phyloP scores from a whole-genome alignment of 495 filamentous ascomycete genomes.

The Pyrenopolyporus hunteri region DNA sequence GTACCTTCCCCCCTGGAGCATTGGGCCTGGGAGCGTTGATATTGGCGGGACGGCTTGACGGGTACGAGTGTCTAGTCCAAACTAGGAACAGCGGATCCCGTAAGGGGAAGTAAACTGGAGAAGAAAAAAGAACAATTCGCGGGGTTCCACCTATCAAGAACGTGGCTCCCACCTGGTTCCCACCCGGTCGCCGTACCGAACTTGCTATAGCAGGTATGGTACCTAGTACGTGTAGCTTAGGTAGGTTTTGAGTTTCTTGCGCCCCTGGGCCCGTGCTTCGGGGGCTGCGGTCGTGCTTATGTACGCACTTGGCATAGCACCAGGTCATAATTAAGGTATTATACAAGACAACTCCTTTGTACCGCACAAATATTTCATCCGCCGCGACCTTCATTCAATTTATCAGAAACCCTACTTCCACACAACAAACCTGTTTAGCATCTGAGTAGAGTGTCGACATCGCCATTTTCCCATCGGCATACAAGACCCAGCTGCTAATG shows the following conservation, averaged over 20 bases:
- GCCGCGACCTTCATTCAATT: constrained; percentile 8
- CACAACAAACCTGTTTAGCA: neutral
- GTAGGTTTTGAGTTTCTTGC: neutral
- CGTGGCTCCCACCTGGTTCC: constrained; percentile 14
- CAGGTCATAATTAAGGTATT: too few species aligned
- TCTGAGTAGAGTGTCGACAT: neutral
- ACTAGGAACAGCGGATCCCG: constrained; percentile 6
- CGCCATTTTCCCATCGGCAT: neutral
- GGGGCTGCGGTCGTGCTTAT: neutral
- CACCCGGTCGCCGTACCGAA: neutral
- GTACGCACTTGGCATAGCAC: neutral
- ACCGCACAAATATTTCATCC: neutral
- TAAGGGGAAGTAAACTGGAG: constrained; percentile 23
- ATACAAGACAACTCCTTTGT: too few species aligned
- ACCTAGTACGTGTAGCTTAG: too few species aligned
- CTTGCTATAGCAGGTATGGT: too few species aligned
- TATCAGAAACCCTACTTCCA: constrained; percentile 4
- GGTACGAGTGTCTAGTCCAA: constrained; percentile 5
- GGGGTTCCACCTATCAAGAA: constrained; percentile 25
- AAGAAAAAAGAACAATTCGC: constrained; percentile 1
- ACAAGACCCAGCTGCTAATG: neutral
- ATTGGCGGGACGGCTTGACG: constrained; percentile 12
- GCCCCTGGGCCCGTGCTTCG: constrained; percentile 18
- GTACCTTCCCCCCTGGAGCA: too few species aligned
- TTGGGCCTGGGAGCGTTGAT: too few species aligned